Evolutionary conservation across 83 land plant species (phyloP).

Genomic region (Picea abies): DNA sequence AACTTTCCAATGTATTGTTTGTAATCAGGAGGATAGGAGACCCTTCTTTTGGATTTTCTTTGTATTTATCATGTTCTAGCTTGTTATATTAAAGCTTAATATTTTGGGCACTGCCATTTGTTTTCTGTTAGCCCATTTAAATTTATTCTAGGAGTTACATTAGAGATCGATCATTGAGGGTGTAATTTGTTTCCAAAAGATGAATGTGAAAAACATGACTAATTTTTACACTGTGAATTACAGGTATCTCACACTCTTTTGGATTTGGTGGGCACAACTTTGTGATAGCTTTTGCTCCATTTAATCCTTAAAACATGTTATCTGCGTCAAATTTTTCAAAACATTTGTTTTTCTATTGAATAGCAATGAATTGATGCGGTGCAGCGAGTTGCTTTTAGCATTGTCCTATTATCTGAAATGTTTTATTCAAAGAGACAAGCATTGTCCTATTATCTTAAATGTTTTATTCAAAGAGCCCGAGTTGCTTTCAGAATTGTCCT

Average conservation of each 20-base stretch:
- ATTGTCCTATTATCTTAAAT: background rate
- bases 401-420: background rate
- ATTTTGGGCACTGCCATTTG: background rate
- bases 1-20: background rate
- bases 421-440: background rate
- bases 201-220: background rate
- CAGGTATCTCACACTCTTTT: constrained; percentile 65
- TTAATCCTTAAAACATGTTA: constrained; percentile 43
- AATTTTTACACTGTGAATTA: constrained; percentile 2
- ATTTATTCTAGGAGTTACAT: background rate
- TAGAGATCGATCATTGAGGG: background rate
- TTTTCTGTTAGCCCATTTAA: too few species aligned
- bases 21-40: background rate
- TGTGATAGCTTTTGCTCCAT: constrained; percentile 64
- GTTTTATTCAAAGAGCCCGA: too few species aligned
- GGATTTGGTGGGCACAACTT: constrained; percentile 81
- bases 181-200: background rate
- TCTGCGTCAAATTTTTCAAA: too few species aligned
- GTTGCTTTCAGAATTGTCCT: too few species aligned
- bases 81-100: background rate
- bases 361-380: background rate
- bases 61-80: background rate
- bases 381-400: too few species aligned
- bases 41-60: background rate
- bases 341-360: background rate